Evolutionary conservation across 371 early-diverging fungal species (phyloP).

Genomic region (Furculomyces boomerangus): DNA sequence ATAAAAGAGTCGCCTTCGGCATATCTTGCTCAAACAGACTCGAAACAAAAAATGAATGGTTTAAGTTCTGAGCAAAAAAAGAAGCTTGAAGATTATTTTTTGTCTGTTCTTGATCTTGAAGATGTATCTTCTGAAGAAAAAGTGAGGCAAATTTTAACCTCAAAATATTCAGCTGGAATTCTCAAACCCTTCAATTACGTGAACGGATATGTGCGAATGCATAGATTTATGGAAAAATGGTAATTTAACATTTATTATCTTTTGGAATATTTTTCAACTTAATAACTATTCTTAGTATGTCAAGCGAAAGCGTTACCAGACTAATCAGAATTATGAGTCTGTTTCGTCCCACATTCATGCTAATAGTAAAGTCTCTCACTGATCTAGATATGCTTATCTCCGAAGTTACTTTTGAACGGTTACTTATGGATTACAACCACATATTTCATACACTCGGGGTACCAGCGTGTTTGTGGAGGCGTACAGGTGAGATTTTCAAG

Average conservation of each 20-base stretch:
- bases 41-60: constrained; percentile 3
- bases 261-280: not conserved
- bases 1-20: too few relatives aligned
- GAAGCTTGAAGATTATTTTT: constrained; percentile 58
- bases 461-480: constrained; percentile 82
- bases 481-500: constrained; percentile 89
- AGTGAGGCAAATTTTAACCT: constrained; percentile 68
- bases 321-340: constrained; percentile 62
- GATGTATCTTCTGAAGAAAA: constrained; percentile 67
- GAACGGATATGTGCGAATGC: constrained; percentile 70
- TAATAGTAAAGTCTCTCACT: constrained; percentile 68
- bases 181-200: constrained; percentile 87
- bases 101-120: constrained; percentile 71
- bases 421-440: constrained; percentile 80
- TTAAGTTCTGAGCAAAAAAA: constrained; percentile 10
- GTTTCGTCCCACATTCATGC: constrained; percentile 68
- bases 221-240: constrained; percentile 66
- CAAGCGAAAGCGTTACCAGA: constrained; percentile 41
- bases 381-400: constrained; percentile 81
- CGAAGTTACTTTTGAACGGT: constrained; percentile 84
- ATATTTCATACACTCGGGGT: constrained; percentile 87
- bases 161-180: constrained; percentile 83
- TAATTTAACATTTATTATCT: not conserved
- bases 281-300: not conserved
- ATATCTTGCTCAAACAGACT: too few relatives aligned